These are phyloP conservation scores for Exophiala xenobiotica DNA, from an alignment of 2,329 filamentous ascomycete species.

Conservation along the genomic window DNA sequence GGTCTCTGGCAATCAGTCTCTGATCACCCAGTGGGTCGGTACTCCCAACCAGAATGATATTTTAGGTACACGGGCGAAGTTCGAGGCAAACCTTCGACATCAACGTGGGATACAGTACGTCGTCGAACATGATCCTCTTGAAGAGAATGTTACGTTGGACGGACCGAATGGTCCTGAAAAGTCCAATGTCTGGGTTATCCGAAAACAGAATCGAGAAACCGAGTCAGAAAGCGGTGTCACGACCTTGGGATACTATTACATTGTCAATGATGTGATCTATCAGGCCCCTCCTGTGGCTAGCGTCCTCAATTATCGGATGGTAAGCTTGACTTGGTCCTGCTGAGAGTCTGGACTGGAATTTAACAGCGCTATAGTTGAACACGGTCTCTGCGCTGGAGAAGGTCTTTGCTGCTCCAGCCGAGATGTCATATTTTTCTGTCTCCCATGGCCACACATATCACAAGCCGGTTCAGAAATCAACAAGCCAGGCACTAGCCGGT, in stretches of 20 bases:
- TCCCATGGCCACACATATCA: constrained; percentile 61
- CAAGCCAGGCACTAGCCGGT: constrained; percentile 32
- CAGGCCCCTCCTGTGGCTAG: constrained; percentile 62
- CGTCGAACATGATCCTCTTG: constrained; percentile 57
- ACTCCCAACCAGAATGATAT: constrained; percentile 51
- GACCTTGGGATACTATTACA: constrained; percentile 59
- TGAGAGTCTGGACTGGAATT: background rate
- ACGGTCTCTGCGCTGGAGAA: constrained; percentile 57
- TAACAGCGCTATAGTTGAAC: constrained; percentile 45
- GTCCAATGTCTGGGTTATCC: constrained; percentile 59
- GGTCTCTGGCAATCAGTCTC: constrained; percentile 59
- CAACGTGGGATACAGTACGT: constrained; percentile 61
- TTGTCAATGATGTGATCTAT: constrained; percentile 60
- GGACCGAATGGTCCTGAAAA: constrained; percentile 42
- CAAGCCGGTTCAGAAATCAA: constrained; percentile 40
- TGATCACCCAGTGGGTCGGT: constrained; percentile 51
- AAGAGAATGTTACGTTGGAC: constrained; percentile 44
- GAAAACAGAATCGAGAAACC: constrained; percentile 54
- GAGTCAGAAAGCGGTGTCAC: constrained; percentile 49
- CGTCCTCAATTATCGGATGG: constrained; percentile 56
- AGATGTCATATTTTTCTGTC: constrained; percentile 58
- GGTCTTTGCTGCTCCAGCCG: constrained; percentile 53
- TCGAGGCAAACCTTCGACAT: constrained; percentile 55
- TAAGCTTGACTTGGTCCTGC: constrained; percentile 36
- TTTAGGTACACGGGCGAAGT: constrained; percentile 55